Base-by-base conservation (phyloP, 1,139 yeast species). In the Saccharomyces hybrid region DNA sequence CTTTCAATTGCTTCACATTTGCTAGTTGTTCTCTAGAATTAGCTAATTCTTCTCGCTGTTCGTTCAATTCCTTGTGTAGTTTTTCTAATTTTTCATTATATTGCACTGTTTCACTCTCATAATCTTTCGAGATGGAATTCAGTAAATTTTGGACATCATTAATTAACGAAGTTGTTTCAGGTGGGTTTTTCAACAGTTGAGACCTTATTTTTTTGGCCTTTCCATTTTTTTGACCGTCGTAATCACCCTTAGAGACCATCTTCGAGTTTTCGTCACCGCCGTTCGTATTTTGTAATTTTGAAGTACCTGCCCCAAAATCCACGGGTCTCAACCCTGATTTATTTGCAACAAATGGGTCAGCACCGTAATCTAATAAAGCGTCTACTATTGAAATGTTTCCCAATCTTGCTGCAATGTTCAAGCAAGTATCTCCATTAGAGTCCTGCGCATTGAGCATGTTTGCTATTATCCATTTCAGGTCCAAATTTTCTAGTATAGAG, bases 391-490 rank as follows among this genome's bases (percentile, higher is more conserved):
- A 84, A 60, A 80, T 82, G 62, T 87, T 85, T 31, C 96, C 97
- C 52, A 85, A 79, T 64, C 96, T 84, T 0, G 96, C 95, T 0
- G 98, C 97, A 56, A 90, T 81, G 68, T 91, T 96, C 56, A 93
- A 75, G 53, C 93, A 83, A 0, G 96, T 89, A 65, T 91, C 96
- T 46, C 98, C 99, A 61, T 85, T 84, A 51, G 82, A 76, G 67
- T 91, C 98, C 60, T 84, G 86, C 2, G 83, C 79, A 66, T 91
- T 88, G 28, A 90, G 82, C 53, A 90, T 77, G 48, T 82, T 82
- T 13, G 75, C 72, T 69, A 85, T 79, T 58, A 89, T 82, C 61
- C 82, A 78, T n/a, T 80, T 76, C 52, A 91, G 74, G 49, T 61
- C 81, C 75, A 57, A 74, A 70, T 52, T 74, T 56, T 61, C 71